These are phyloP conservation scores for Crithidia sp. DNA, from an alignment of 208 protist species.

Conservation along the genomic window DNA sequence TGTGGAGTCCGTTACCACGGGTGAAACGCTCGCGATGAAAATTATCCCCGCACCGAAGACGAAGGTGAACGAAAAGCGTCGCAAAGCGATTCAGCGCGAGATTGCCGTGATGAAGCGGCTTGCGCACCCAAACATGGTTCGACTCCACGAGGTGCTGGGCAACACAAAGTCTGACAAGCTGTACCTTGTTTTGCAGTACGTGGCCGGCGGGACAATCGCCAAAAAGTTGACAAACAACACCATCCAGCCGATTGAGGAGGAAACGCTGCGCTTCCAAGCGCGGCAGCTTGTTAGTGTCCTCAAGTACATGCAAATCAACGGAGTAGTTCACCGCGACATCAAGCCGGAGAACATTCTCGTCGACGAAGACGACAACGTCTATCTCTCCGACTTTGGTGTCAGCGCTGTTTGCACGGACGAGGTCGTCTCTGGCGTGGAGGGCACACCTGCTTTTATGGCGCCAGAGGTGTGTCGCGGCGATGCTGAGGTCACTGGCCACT, in stretches of 20 bases:
- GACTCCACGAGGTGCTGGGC: slow-evolving; percentile 93
- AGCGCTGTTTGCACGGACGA: slow-evolving; percentile 36
- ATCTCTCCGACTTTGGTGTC: slow-evolving; percentile 64
- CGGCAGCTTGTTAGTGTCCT: slow-evolving; percentile 44
- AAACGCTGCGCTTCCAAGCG: slow-evolving; percentile 26
- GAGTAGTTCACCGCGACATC: slow-evolving; percentile 93
- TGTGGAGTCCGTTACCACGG: slow-evolving; percentile 68
- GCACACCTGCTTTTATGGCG: slow-evolving; percentile 64
- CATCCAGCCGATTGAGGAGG: slow-evolving; percentile 38
- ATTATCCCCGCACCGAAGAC: slow-evolving; percentile 35
- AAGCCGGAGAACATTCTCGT: slow-evolving; percentile 96
- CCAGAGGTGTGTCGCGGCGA: slow-evolving; percentile 52
- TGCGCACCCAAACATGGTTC: slow-evolving; percentile 82
- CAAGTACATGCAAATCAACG: slow-evolving; percentile 43
- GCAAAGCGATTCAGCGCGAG: slow-evolving; percentile 43
- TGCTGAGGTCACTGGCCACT: slow-evolving; percentile 24
- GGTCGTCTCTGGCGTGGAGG: slow-evolving; percentile 41
- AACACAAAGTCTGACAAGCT: slow-evolving; percentile 71
- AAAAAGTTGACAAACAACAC: slow-evolving; percentile 1
- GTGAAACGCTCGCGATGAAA: slow-evolving; percentile 71
- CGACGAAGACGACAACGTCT: slow-evolving; percentile 31
- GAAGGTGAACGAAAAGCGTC: slow-evolving; percentile 2
- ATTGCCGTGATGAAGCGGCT: slow-evolving; percentile 90
- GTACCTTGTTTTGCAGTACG: slow-evolving; percentile 85
- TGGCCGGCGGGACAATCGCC: slow-evolving; percentile 47